Evolutionary conservation across 352 stramenopile species (phyloP).

Genomic region (Globisporangium solare): DNA sequence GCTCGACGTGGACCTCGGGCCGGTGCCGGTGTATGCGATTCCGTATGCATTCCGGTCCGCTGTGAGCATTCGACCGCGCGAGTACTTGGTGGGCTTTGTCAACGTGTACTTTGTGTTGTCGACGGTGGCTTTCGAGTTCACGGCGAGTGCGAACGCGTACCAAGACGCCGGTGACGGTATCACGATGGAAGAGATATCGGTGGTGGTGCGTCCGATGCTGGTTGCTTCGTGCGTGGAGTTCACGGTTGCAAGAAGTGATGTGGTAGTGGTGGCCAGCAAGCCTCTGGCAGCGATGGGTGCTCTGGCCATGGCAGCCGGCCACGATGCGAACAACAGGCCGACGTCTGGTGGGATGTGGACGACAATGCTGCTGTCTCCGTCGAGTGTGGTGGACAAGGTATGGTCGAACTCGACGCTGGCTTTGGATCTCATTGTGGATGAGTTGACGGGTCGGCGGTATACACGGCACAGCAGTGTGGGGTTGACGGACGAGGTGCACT

Average conservation of each 20-base stretch:
- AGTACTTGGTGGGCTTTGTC: conserved; percentile 29
- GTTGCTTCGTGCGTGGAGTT: conserved; percentile 10
- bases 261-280: conserved; percentile 20
- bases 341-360: conserved; percentile 16
- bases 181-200: conserved; percentile 30
- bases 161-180: conserved; percentile 29
- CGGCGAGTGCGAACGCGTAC: conserved; percentile 25
- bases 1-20: conserved; percentile 16
- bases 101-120: conserved; percentile 38
- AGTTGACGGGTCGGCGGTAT: background rate
- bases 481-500: background rate
- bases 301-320: conserved; percentile 1
- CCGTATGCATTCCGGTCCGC: conserved; percentile 25
- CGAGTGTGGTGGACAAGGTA: background rate
- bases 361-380: conserved; percentile 9
- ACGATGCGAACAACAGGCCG: conserved; percentile 13
- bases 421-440: background rate
- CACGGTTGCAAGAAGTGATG: conserved; percentile 5
- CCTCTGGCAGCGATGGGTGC: conserved; percentile 16
- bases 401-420: conserved; percentile 6
- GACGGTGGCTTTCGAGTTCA: conserved; percentile 37
- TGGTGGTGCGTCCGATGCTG: conserved; percentile 25
- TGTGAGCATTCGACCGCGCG: conserved; percentile 22
- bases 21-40: conserved; percentile 27
- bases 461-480: background rate